Conservation (phyloP, 2,329 filamentous ascomycete genomes). For the Graphilbum sp. region DNA sequence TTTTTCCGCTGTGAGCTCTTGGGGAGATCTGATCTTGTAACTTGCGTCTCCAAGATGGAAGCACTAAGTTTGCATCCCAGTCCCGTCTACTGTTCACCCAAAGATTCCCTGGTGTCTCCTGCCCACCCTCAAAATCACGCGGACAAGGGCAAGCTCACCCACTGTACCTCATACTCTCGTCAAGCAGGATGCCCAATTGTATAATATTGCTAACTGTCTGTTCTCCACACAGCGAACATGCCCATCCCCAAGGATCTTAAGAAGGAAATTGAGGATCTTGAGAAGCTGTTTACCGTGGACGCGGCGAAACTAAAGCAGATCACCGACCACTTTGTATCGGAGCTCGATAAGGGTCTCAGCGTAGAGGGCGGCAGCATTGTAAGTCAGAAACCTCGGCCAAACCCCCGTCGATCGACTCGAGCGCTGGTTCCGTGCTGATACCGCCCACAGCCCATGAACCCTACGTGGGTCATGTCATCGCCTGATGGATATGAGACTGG, state of each 20-base stretch:
- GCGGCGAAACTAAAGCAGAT: slow-evolving; percentile 73
- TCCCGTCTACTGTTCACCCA: no score
- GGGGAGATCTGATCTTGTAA: no score
- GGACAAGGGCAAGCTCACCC: no score
- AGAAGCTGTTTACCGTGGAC: slow-evolving; percentile 69
- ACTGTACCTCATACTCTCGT: no score
- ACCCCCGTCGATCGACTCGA: no score
- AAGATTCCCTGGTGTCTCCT: no score
- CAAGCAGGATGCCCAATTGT: not conserved
- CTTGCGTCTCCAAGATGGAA: no score
- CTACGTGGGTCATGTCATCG: slow-evolving; percentile 86
- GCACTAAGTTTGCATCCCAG: no score
- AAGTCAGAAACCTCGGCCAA: no score
- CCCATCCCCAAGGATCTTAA: slow-evolving; percentile 67
- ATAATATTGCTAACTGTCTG: no score
- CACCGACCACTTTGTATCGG: slow-evolving; percentile 73
- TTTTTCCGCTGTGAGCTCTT: no score
- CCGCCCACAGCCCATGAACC: slow-evolving; percentile 81
- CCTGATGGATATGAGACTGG: slow-evolving; percentile 78
- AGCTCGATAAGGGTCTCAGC: slow-evolving; percentile 74
- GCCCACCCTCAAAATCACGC: no score
- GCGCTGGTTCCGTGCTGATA: slow-evolving; percentile 5
- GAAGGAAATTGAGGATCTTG: slow-evolving; percentile 64
- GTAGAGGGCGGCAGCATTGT: slow-evolving; percentile 88
- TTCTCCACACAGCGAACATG: not conserved